Evolutionary conservation across 768 basidiomycete species (phyloP).

Genomic region (Leccinum truebloodii): DNA sequence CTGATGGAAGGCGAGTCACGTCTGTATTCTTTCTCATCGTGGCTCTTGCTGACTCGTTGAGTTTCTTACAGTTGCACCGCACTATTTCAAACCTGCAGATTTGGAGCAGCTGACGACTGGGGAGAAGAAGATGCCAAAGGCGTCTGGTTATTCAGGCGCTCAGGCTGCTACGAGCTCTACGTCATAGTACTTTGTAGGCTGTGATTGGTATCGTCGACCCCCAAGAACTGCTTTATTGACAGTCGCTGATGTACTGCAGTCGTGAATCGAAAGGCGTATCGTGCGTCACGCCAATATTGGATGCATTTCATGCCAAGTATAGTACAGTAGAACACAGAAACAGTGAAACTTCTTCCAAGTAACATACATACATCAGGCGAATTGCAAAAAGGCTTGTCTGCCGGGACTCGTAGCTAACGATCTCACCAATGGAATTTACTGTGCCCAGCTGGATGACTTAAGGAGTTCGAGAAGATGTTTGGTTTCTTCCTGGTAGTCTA

Average conservation of each 20-base stretch:
- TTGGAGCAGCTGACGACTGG: constrained; percentile 76
- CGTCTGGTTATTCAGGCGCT: constrained; percentile 39
- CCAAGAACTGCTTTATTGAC: neutral
- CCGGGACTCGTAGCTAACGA: neutral
- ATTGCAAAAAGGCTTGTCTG: neutral
- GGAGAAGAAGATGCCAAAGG: constrained; percentile 93
- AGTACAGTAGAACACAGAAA: neutral
- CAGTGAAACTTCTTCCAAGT: neutral
- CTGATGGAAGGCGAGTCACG: constrained; percentile 73
- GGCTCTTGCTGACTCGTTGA: constrained; percentile 1
- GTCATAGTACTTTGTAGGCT: constrained; percentile 6
- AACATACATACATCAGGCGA: constrained; percentile 7
- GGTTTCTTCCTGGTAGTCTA: constrained; percentile 74
- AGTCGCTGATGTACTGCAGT: neutral
- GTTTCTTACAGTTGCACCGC: constrained; percentile 74
- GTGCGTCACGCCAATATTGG: neutral
- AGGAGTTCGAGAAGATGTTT: constrained; percentile 59
- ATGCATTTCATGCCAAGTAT: neutral
- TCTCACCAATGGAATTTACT: constrained; percentile 15
- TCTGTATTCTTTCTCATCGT: neutral
- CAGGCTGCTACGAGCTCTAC: constrained; percentile 7
- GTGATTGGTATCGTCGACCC: neutral
- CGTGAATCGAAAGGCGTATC: neutral
- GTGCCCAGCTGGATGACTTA: constrained; percentile 54
- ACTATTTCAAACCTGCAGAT: constrained; percentile 90